Evolutionary conservation across 2,329 filamentous ascomycete species (phyloP).

Genomic region (Colletotrichum euphorbiae): DNA sequence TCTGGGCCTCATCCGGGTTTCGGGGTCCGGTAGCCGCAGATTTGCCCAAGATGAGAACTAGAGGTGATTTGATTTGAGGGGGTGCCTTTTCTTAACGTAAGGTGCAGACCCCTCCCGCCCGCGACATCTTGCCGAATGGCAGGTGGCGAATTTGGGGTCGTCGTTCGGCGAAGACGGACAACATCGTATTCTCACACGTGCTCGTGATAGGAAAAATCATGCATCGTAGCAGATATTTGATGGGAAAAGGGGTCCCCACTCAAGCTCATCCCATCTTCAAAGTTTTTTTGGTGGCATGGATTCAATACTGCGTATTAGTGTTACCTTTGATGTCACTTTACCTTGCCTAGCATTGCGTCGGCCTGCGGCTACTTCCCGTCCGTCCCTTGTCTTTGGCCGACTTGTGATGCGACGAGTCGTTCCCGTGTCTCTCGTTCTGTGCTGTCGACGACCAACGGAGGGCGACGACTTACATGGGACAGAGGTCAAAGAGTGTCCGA

Average conservation of each 20-base stretch:
- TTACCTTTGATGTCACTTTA: constrained; percentile 29
- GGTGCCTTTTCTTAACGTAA: constrained; percentile 6
- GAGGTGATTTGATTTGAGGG: constrained; percentile 26
- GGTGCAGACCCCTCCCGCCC: background rate
- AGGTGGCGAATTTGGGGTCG: background rate
- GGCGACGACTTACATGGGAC: background rate
- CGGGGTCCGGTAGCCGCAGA: constrained; percentile 17
- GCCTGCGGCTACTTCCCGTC: constrained; percentile 32
- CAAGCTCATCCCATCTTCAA: constrained; percentile 30
- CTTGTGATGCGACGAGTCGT: constrained; percentile 23
- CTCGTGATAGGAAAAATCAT: background rate
- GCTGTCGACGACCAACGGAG: background rate
- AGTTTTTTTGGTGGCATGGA: constrained; percentile 14
- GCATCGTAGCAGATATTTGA: constrained; percentile 31
- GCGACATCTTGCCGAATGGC: background rate
- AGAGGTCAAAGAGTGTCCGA: constrained; percentile 37
- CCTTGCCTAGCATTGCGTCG: constrained; percentile 17
- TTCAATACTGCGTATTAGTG: constrained; percentile 20
- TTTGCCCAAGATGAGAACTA: constrained; percentile 4
- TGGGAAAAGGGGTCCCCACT: background rate
- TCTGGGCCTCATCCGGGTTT: constrained; percentile 17
- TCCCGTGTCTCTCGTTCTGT: constrained; percentile 8
- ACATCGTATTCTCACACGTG: background rate
- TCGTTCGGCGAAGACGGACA: background rate
- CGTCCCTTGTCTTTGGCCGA: constrained; percentile 9